Percentiles rank a stretch among this genome's conserved stretches.
These are phyloP conservation scores for Taiwanofungus camphoratus DNA, from an alignment of 1,284 basidiomycete species.

Conservation along the genomic window DNA sequence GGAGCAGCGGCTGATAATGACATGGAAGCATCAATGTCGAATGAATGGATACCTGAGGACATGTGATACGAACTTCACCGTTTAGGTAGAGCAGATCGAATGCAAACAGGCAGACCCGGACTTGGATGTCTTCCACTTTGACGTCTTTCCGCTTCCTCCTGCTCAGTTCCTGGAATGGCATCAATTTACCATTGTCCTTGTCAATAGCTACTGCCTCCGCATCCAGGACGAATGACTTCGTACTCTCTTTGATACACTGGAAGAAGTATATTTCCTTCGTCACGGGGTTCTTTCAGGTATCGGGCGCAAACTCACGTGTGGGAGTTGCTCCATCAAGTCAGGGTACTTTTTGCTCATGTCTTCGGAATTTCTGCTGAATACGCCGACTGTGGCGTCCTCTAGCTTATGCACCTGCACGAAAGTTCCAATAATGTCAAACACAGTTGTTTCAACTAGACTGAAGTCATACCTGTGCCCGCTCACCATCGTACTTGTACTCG, in stretches of 20 bases:
- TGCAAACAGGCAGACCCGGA: slow-evolving; percentile 91
- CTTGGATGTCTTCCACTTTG: slow-evolving; percentile 92
- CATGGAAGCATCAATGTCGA: slow-evolving; percentile 1
- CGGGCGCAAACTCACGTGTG: slow-evolving; percentile 49
- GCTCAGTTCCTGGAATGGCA: slow-evolving; percentile 98
- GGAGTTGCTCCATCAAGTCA: slow-evolving; percentile 91
- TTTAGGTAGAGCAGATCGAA: slow-evolving; percentile 96
- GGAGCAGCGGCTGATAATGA: slow-evolving; percentile 54
- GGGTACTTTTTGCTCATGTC: slow-evolving; percentile 99
- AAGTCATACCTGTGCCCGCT: slow-evolving; percentile 80
- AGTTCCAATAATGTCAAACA: background rate
- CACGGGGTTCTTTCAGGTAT: slow-evolving; percentile 2
- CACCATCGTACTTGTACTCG: slow-evolving; percentile 99
- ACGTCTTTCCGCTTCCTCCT: slow-evolving; percentile 97
- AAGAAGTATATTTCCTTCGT: slow-evolving; percentile 1
- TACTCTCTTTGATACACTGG: slow-evolving; percentile 80
- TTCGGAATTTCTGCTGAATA: slow-evolving; percentile 97
- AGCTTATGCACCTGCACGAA: slow-evolving; percentile 73
- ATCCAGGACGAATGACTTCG: slow-evolving; percentile 90
- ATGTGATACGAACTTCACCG: slow-evolving; percentile 62
- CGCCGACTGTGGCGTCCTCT: slow-evolving; percentile 73
- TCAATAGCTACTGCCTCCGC: slow-evolving; percentile 97
- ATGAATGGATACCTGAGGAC: background rate
- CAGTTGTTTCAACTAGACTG: too few relatives aligned
- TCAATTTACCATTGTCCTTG: slow-evolving; percentile 72